Conservation (phyloP, 805 yeast genomes). For the Spathaspora sp. region DNA sequence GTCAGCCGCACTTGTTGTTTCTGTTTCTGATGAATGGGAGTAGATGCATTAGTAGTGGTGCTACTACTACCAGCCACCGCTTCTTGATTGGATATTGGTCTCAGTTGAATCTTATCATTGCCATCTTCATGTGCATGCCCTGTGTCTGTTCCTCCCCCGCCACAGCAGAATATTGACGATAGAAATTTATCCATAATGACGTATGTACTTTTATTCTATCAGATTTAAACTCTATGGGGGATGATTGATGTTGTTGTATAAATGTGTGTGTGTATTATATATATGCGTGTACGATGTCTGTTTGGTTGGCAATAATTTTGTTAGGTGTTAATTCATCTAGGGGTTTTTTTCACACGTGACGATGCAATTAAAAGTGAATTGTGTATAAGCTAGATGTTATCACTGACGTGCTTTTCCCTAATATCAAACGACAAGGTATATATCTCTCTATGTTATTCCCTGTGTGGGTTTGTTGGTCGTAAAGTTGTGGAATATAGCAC, state of each 20-base stretch:
- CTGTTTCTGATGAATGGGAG: neutral
- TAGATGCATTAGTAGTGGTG: neutral
- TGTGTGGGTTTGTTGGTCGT: neutral
- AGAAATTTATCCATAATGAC: slow-evolving; percentile 25
- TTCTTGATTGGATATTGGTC: slow-evolving; percentile 5
- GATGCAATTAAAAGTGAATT: neutral
- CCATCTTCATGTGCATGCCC: slow-evolving; percentile 29
- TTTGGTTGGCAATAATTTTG: neutral
- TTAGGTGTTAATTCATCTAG: neutral
- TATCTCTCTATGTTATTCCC: no score
- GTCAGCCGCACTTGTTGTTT: neutral
- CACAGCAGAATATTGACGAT: slow-evolving; percentile 36
- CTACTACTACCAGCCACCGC: neutral
- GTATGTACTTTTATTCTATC: neutral
- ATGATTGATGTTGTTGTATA: neutral
- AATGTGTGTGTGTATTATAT: neutral
- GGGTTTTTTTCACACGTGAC: neutral
- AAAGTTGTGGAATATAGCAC: no score
- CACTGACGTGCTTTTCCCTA: no score
- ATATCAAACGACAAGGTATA: no score
- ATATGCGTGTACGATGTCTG: neutral
- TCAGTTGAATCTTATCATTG: slow-evolving; percentile 25
- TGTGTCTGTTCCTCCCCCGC: slow-evolving; percentile 6
- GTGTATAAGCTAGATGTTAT: neutral
- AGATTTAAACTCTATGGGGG: neutral